phyloP scores from a whole-genome alignment of 495 filamentous ascomycete genomes.

The Neurospora sp. region DNA sequence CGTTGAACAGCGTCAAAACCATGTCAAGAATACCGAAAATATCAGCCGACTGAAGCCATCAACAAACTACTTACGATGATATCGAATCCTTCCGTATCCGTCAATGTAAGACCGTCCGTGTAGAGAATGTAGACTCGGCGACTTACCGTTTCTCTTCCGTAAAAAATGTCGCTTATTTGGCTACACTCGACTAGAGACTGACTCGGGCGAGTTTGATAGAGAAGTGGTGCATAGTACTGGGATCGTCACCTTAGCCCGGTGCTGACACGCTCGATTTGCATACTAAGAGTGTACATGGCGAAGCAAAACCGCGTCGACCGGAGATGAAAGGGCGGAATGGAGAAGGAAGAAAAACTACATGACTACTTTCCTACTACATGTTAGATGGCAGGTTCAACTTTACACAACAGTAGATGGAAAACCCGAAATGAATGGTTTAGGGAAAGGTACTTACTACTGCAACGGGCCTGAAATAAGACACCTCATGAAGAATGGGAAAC shows the following conservation, averaged over 20 bases:
- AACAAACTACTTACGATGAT: not conserved
- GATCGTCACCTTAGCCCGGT: not conserved
- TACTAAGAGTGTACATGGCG: not conserved
- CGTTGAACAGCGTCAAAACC: not conserved
- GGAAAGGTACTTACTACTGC: not conserved
- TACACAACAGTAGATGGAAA: not conserved
- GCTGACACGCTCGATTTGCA: not conserved
- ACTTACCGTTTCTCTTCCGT: not conserved
- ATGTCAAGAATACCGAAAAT: not conserved
- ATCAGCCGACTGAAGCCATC: not conserved
- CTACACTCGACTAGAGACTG: not conserved
- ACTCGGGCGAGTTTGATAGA: not conserved
- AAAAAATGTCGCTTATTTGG: not conserved
- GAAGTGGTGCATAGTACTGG: not conserved
- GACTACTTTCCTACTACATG: not conserved
- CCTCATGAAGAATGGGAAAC: not conserved
- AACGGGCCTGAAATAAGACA: not conserved
- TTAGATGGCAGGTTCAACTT: not conserved
- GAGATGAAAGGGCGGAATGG: not conserved
- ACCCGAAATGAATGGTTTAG: not conserved
- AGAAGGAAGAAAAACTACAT: not conserved
- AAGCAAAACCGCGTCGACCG: not conserved
- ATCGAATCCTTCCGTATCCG: not conserved
- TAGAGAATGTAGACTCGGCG: not conserved
- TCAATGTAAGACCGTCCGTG: not conserved